Evolutionary conservation across 2,329 filamentous ascomycete species (phyloP), one percentile per base, ranked within the genome.

Genomic region (Scedosporium apiospermum): DNA sequence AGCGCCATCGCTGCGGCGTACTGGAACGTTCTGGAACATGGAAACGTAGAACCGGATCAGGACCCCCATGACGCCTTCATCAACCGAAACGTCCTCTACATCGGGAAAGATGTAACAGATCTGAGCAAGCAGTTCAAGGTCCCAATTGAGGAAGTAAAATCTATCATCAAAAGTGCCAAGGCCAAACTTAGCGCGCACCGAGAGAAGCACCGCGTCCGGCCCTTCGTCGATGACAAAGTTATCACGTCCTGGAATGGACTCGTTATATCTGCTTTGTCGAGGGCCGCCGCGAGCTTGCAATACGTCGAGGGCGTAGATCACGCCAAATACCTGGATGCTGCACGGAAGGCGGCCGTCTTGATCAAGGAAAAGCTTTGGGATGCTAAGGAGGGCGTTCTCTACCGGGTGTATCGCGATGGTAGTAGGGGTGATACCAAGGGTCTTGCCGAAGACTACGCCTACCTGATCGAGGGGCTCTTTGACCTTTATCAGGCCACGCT

Each of bases 391-490:
- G 82, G 83, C 57, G 82, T 83, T 3, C 76, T 98, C 16, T 90
- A 88, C 71, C 84, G 93, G 59, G 85, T 93, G 51, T 96, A 88
- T 74, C 85, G 86, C 34, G 84, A 87, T 65, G 81, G 84, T 66
- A 78, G 80, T 66, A 78, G 80, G 1, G 80, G 85, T 7, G 86
- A 88, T 30, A 80, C 85, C 18, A 87, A 85, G 0, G 59, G 57
- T 3, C 96, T 98, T 73, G 91, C 93, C 1, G 95, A 98, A 68
- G 95, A 99, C 75, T 98, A 98, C 71, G 91, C 93, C 2, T 96
- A 93, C 73, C 73, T 98, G 49, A 89, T 92, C 59, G 85, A 88
- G 59, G 93, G 92, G 0, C 79, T 97, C 1, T 78, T 98, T 63
- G 88, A 93, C 67, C 82, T 98, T 30, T 96, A 96, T 71, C 88